Conservation (phyloP, 1,284 basidiomycete genomes). For the Gomphus sp. region DNA sequence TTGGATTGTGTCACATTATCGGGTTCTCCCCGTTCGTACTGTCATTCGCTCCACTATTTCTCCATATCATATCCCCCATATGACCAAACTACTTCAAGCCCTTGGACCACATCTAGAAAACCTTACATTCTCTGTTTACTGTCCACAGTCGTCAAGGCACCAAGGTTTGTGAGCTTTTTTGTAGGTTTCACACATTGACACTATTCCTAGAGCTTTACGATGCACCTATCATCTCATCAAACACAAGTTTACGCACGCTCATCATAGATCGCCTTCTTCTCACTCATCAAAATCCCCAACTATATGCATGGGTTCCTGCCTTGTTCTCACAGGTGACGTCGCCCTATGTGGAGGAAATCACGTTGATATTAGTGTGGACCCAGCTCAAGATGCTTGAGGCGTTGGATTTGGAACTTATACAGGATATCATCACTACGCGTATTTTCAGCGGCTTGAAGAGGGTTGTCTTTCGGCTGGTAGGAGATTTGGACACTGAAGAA, state of each 20-base stretch:
- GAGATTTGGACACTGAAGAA: not conserved
- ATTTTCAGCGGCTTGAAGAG: not conserved
- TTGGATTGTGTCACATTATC: not conserved
- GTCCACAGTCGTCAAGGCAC: not conserved
- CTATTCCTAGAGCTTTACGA: not conserved
- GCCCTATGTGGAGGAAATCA: not conserved
- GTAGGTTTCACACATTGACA: not conserved
- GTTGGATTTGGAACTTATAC: not conserved
- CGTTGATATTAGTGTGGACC: not conserved
- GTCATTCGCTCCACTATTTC: not conserved
- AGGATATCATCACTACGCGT: not conserved
- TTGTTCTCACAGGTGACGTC: not conserved
- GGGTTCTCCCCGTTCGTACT: not conserved
- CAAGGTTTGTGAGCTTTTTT: not conserved
- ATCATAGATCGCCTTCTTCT: not conserved
- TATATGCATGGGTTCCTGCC: not conserved
- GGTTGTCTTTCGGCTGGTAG: not conserved
- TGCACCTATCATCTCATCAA: not conserved
- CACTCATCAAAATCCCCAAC: not conserved
- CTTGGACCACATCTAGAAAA: not conserved
- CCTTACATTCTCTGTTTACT: not conserved
- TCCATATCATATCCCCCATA: not conserved
- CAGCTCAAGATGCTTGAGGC: not conserved
- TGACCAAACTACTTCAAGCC: not conserved
- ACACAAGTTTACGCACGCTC: not conserved